Base-by-base conservation (phyloP, 2,329 filamentous ascomycete species). In the Neofusicoccum sp. region DNA sequence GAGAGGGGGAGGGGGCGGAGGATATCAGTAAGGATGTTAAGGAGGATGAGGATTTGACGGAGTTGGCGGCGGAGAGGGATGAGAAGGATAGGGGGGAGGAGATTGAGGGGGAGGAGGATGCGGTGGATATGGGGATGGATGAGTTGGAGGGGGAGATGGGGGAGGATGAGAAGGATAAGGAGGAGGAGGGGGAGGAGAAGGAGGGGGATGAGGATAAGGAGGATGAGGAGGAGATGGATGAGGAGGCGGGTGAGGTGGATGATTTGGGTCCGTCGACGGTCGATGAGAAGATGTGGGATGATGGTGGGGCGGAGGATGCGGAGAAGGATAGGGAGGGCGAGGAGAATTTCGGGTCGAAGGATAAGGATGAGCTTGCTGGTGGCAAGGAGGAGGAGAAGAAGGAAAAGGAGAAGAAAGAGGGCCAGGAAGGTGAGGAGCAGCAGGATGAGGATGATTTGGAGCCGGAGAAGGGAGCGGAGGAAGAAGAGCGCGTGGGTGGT, bases 271-370 rank as follows among this genome's bases (percentile, higher is more conserved):
- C 92, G 11, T 90, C 88, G 14, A 91, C 94, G 22, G 90, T 98
- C 1, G 96, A 99, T 73, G 96, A 99, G 79, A 99, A 98, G 82
- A 93, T 98, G 85, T 99, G 95, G 95, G 93, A 99, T 76, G 93
- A 93, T 43, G 88, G 89, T 49, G 79, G 80, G 41, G 89, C 92
- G 47, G 85, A 93, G 48, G 87, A 93, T 52, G 88, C 90, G 1
- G 90, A 94, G 52, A 95, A 95, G 68, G 90, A 97, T 48, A 90
- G 92, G 71, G 83, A 92, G 71, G 89, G 87, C 5, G 87, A 93
- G 61, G 84, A 80, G 9, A 76, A 75, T 45, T 72, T 79, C 47
- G 80, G 77, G 68, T 85, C 78, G 67, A 81, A 69, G 77, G 83
- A 77, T 29, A 72, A 81, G 34, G 76, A 82, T 29, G 78, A 82